Evolutionary conservation across 352 stramenopile species (phyloP), one percentile per base, ranked within the genome.

Genomic region (Phytophthora lateralis): DNA sequence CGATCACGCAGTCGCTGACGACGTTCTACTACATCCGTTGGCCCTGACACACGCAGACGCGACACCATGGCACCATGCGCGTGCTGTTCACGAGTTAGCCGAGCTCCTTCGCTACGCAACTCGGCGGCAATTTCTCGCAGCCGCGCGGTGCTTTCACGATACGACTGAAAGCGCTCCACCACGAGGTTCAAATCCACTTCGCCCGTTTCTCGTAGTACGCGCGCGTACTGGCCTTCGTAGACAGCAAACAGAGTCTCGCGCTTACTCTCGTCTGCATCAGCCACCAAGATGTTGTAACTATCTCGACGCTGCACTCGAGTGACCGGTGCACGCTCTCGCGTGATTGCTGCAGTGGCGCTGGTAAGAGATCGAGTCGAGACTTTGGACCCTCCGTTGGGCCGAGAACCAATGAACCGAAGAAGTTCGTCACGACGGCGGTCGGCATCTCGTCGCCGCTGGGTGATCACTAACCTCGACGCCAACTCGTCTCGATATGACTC

Each of bases 191-290:
- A 41, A 39, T 91, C 78, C 7, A 64, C 63, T 55, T 91, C 82
- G 24, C 69, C 46, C 0, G 82, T 85, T 53, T 86, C 60, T 7
- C 60, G 55, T 2, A 91, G 59, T 11, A 88, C 73, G 3, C 70
- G 71, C 2, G 75, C 76, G 54, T 86, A 91, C 38, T 89, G 78
- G 0, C 56, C 70, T 57, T 91, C 82, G 55, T 87, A 88, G 4
- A 84, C 58, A 9, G 84, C 69, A 60, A 85, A 84, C 18, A 82
- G 59, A n/a, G 76, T 74, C 56, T 91, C 79, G 1, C 76, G 71
- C 27, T 64, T 63, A 20, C 55, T 72, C 14, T 63, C 49, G 17
- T 57, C 54, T 2, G 34, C 59, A 39, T 76, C 68, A 4, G 39
- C 68, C 7, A 47, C 66, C 44, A 70, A 38, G 10, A 65, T 60